These are phyloP conservation scores for Lactarius pseudohatsudake DNA, from an alignment of 768 basidiomycete species.

Conservation along the genomic window DNA sequence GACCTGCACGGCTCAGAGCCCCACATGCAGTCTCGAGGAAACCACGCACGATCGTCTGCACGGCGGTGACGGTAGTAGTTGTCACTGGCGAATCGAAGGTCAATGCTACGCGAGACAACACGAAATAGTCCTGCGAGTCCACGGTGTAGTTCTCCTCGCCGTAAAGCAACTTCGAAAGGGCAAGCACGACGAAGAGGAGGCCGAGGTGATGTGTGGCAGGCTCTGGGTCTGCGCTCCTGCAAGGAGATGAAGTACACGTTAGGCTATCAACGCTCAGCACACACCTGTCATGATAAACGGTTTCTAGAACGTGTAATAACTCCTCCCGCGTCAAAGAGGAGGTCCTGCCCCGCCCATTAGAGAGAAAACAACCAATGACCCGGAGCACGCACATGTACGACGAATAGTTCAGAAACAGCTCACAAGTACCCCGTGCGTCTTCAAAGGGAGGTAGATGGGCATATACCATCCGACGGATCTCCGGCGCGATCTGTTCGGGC, in stretches of 20 bases:
- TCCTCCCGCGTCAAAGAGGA: constrained; percentile 52
- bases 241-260: neutral
- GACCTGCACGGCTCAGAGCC: constrained; percentile 33
- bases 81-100: constrained; percentile 46
- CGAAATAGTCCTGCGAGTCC: constrained; percentile 62
- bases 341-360: constrained; percentile 43
- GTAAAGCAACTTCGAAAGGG: constrained; percentile 65
- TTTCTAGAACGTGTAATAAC: constrained; percentile 54
- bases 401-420: constrained; percentile 62
- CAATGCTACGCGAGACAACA: constrained; percentile 55
- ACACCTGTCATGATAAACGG: constrained; percentile 55
- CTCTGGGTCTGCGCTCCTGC: constrained; percentile 41
- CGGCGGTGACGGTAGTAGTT: constrained; percentile 53
- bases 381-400: constrained; percentile 44
- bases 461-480: constrained; percentile 46
- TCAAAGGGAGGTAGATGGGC: constrained; percentile 52
- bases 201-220: constrained; percentile 54
- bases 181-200: constrained; percentile 64
- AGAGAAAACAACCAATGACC: neutral
- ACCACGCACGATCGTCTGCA: constrained; percentile 55
- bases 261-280: neutral
- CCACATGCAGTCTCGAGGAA: constrained; percentile 30
- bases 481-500: constrained; percentile 22
- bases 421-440: constrained; percentile 60
- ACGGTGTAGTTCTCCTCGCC: constrained; percentile 48